Evolutionary conservation across 2,329 filamentous ascomycete genomes (phyloP).

Genomic region (Colletotrichum gigasporum): DNA sequence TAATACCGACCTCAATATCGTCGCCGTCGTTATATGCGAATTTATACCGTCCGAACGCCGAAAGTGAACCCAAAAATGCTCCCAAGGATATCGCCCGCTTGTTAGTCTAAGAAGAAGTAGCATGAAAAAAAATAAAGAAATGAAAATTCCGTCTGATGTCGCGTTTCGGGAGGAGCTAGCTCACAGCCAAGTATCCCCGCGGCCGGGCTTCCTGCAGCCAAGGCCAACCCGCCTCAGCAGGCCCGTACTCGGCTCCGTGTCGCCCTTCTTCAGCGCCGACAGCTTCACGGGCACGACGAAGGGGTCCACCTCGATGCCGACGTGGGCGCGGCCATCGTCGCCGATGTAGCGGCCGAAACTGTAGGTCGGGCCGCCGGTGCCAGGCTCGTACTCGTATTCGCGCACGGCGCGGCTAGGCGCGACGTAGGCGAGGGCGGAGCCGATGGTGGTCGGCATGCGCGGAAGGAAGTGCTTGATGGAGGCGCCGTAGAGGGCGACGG

Average conservation of each 20-base stretch:
- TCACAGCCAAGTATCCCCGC: conserved; percentile 26
- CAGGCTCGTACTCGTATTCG: conserved; percentile 38
- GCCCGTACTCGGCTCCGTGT: conserved; percentile 10
- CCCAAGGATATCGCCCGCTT: too few species aligned
- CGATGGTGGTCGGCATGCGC: conserved; percentile 61
- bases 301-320: conserved; percentile 61
- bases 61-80: too few species aligned
- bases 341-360: conserved; percentile 62
- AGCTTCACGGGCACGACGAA: conserved; percentile 46
- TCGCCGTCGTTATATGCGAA: too few species aligned
- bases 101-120: too few species aligned
- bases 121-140: too few species aligned
- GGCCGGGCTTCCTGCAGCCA: neutral
- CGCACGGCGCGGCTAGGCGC: conserved; percentile 54
- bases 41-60: too few species aligned
- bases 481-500: conserved; percentile 51
- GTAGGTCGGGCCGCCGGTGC: conserved; percentile 38
- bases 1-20: too few species aligned
- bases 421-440: conserved; percentile 55
- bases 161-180: neutral
- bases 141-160: neutral
- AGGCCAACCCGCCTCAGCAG: conserved; percentile 5
- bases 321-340: conserved; percentile 52
- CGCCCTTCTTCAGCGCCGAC: conserved; percentile 8
- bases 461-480: conserved; percentile 55